A percentile compares a stretch with the other conserved stretches of the same genome.
Evolutionary conservation across 23 red algal genomes (phyloP).

Genomic region (Gracilaria gracilis): DNA sequence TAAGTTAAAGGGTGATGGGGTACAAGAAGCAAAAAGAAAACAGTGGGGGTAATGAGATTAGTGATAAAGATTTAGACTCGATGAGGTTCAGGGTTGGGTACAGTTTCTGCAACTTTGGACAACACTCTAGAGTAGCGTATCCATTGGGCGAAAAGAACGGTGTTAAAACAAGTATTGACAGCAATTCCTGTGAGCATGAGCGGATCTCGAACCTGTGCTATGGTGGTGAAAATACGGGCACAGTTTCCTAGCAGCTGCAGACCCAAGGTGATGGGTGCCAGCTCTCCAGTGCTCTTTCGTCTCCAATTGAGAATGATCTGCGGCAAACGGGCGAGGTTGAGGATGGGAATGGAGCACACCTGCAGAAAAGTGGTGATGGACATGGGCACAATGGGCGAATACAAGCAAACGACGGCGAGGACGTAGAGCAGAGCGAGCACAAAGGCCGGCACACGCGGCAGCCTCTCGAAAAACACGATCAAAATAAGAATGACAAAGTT

Average conservation of each 20-base stretch:
- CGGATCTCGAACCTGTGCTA: conserved; percentile 83
- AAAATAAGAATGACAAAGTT: conserved; percentile 78
- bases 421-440: conserved; percentile 44
- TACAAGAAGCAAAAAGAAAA: neutral
- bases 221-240: conserved; percentile 95
- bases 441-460: conserved; percentile 39
- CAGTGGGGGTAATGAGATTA: neutral
- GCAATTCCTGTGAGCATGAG: conserved; percentile 69
- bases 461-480: conserved; percentile 69
- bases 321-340: conserved; percentile 83
- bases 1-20: neutral
- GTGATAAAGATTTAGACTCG: conserved; percentile 25
- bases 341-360: conserved; percentile 84
- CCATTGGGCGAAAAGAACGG: conserved; percentile 75
- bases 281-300: conserved; percentile 82
- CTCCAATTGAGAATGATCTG: conserved; percentile 85
- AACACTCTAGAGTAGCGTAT: conserved; percentile 50
- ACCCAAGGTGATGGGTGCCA: conserved; percentile 83
- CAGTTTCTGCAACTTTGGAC: neutral
- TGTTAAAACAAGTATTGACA: conserved; percentile 66
- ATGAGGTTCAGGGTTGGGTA: conserved; percentile 10
- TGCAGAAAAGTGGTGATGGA: conserved; percentile 64
- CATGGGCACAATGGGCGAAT: conserved; percentile 44
- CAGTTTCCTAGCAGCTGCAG: conserved; percentile 91
- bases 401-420: neutral